phyloP scores from a whole-genome alignment of 345 rosid genomes.

The Arabis alpina region DNA sequence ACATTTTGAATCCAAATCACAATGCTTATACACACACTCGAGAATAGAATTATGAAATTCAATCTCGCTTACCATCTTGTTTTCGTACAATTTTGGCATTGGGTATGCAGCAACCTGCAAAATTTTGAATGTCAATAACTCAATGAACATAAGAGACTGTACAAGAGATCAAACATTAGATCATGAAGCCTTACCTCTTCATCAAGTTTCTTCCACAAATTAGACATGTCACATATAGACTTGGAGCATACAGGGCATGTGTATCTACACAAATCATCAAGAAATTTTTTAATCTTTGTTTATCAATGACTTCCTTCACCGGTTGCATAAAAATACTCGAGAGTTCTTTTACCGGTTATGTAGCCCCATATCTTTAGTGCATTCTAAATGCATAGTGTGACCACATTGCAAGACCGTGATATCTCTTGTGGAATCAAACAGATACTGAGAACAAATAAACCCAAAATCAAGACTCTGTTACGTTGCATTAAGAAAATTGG shows the following conservation, averaged over 20 bases:
- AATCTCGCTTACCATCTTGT: constrained; percentile 60
- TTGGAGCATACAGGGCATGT: constrained; percentile 90
- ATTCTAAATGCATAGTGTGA: constrained; percentile 78
- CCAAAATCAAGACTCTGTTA: background rate
- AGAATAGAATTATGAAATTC: background rate
- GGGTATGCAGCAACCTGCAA: constrained; percentile 74
- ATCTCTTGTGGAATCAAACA: constrained; percentile 72
- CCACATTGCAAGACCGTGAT: constrained; percentile 72
- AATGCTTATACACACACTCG: background rate
- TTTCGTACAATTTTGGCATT: constrained; percentile 71
- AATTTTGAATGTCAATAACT: background rate
- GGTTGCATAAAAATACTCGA: background rate
- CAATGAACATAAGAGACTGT: constrained; percentile 15
- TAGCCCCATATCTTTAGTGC: constrained; percentile 66
- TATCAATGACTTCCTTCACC: background rate
- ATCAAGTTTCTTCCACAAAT: constrained; percentile 76
- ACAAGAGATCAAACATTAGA: background rate
- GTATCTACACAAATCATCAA: constrained; percentile 54
- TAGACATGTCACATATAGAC: constrained; percentile 76
- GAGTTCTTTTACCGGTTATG: constrained; percentile 55
- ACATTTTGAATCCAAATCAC: background rate
- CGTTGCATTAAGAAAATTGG: background rate
- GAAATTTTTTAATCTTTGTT: background rate
- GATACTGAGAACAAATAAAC: constrained; percentile 50
- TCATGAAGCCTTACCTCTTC: constrained; percentile 62